These are phyloP conservation scores for Fusarium coicis DNA, from an alignment of 2,329 filamentous ascomycete genomes.

Conservation along the genomic window DNA sequence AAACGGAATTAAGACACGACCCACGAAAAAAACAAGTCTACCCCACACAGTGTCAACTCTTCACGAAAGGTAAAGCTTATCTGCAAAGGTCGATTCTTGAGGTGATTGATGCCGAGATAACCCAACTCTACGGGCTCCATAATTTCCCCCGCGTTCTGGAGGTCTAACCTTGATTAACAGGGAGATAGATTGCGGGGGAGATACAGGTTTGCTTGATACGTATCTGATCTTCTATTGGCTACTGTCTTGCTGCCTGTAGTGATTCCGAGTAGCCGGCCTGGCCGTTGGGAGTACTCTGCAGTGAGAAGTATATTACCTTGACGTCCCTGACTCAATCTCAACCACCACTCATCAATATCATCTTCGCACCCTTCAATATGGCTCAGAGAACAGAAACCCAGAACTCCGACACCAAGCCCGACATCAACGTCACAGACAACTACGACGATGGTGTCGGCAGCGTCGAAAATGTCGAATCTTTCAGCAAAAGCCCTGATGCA, in stretches of 20 bases:
- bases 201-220: not conserved
- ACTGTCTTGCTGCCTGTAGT: rapidly evolving
- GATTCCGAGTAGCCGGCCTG: not conserved
- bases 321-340: not conserved
- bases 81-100: not conserved
- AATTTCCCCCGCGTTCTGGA: not conserved
- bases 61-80: not conserved
- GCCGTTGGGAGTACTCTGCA: rapidly evolving
- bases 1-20: not conserved
- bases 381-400: not conserved
- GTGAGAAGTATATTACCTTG: not conserved
- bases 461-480: not conserved
- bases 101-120: not conserved
- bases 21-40: not conserved
- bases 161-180: not conserved
- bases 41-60: not conserved
- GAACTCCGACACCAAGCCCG: not conserved
- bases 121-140: not conserved
- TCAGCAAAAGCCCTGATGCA: not conserved
- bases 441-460: not conserved
- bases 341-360: not conserved
- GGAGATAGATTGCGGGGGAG: not conserved
- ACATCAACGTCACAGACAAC: not conserved
- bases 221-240: not conserved
- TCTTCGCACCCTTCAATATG: rapidly evolving